Evolutionary conservation across 202 grass and related monocot species (phyloP).

Genomic region (Panicum virgatum): DNA sequence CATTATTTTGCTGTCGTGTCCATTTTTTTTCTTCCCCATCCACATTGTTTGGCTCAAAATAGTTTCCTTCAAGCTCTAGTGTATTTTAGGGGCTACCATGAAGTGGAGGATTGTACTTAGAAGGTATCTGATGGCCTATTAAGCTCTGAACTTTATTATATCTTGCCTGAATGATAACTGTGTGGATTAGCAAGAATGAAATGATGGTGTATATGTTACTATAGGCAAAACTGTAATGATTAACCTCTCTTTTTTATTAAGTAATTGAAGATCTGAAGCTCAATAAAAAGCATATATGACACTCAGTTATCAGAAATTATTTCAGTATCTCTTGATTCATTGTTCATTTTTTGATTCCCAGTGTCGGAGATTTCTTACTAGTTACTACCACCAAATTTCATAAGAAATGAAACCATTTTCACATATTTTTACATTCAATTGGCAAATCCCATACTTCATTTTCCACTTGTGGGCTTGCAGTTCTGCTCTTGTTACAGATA

Average conservation of each 20-base stretch:
- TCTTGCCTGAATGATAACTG: background rate
- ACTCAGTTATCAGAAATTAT: background rate
- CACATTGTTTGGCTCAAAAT: background rate
- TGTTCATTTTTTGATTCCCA: background rate
- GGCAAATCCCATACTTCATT: background rate
- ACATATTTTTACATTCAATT: constrained; percentile 12
- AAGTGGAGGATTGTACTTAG: background rate
- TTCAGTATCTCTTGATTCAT: background rate
- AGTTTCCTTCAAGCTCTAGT: background rate
- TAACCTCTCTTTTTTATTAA: background rate
- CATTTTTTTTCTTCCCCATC: background rate
- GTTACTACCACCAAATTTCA: background rate
- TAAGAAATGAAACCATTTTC: background rate
- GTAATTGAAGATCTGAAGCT: background rate
- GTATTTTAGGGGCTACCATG: background rate
- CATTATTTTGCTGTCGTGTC: background rate
- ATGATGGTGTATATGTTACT: background rate
- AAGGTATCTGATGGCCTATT: background rate
- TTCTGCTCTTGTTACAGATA: background rate
- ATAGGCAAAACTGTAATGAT: background rate
- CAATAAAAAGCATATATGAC: background rate
- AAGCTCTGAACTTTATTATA: background rate
- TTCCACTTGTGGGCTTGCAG: background rate
- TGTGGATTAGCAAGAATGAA: background rate
- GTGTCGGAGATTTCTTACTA: background rate